Evolutionary conservation across 2,329 filamentous ascomycete genomes (phyloP), one percentile per base, ranked within the genome.

Genomic region (Epichloe baconii): DNA sequence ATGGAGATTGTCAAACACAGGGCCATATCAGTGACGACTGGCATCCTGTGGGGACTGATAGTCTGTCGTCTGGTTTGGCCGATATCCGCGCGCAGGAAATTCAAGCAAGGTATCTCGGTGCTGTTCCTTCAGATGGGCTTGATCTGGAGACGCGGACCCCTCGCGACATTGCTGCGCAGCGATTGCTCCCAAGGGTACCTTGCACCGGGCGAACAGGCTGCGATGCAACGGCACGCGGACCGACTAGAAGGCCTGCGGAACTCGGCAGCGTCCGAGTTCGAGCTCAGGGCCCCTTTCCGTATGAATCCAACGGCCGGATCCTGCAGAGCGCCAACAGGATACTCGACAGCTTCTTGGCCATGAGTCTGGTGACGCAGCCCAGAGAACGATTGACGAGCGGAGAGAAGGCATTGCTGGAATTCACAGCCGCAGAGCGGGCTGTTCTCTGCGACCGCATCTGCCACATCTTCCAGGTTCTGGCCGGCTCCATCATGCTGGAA

Each of bases 61-160:
- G 79, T 95, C 52, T 95, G 88, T 43, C 80, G 89, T 49, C 64
- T 91, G 45, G 83, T 95, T 55, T 95, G 88, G 86, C 89, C 90
- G 6, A 90, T 94, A 55, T 89, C 86, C 19, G 90, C 89, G 2
- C 79, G 90, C 47, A 75, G 76, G 50, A 93, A 93, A 64, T 80
- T 95, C 60, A 89, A 91, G 64, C 83, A 91, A 58, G 88, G 88
- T 2, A 75, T 95, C 5, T 86, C 86, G 35, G 72, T 94, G 31
- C 73, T 96, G 12, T 95, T 89, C 78, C 75, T 96, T 5, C 85
- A 91, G 49, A 90, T 96, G 84, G 86, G 87, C 8, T 74, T 96
- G 35, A 88, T 95, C 57, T 96, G 90, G 90, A 91, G 88, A 67
- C 80, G 88, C 37, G 88, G 93, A 7, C 90, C 90, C 0, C 71